Evolutionary conservation across 805 yeast genomes (phyloP), one percentile per base, ranked within the genome.

Genomic region (Kurtzmaniella fragi): DNA sequence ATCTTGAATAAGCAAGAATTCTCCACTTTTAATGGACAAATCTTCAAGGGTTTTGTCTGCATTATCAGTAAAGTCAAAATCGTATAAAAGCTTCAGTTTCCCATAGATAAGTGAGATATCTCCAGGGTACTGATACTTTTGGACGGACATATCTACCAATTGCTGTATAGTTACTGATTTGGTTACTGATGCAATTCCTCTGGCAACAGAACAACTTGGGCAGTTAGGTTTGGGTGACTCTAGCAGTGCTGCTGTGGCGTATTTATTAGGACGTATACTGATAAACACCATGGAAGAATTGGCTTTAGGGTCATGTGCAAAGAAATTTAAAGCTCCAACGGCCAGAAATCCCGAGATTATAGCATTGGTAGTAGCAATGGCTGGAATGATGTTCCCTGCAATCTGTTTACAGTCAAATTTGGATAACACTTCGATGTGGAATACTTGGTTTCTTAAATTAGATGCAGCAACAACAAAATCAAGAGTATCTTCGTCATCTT

Each of bases 311-410:
- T 40, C 39, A 23, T 14, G 12, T 17, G 8, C 9, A 47, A 64
- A 83, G 52, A 39, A 78, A 57, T 56, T 75, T 34, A 89, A 62
- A 0, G 95, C 84, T 29, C 82, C 78, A 30, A 91, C 57, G 3
- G 89, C 81, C 12, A 93, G 83, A 48, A 88, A 75, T 0, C 99
- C 99, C 0, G 96, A 89, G 49, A 93, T 82, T 11, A 93, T 82
- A 1, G 99, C 98, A 59, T 93, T 93, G 3, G 97, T 91, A 1
- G 99, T 93, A 5, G 99, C 98, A 49, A 95, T 90, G 0, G 99
- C 99, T 0, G 99, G 99, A 31, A 93, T 93, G 51, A 93, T 93
- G 59, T 91, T 93, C 5, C 99, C 99, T 0, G 99, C 99, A 46
- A 91, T 89, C 53, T 85, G 95, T 57, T 93, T 93, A 44, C 85